Evolutionary conservation across 2,329 filamentous ascomycete genomes (phyloP), one percentile per base, ranked within the genome.

Genomic region (Colletotrichum sp.): DNA sequence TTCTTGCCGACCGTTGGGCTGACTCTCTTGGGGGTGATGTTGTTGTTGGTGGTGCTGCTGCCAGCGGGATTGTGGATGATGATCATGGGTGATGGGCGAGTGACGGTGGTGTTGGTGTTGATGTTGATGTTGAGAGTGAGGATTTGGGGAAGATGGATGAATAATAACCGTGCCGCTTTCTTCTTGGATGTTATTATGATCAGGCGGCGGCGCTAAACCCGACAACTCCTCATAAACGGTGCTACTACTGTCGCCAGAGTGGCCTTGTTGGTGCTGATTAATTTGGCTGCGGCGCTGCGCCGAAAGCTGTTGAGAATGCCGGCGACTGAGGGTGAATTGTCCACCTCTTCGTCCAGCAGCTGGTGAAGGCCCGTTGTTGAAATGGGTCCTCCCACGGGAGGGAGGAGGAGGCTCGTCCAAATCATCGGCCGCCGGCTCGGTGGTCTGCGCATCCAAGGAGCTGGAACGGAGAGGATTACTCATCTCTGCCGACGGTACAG

Each of bases 381-480:
- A 15, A 32, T 52, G 48, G 34, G 32, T 75, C 69, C 39, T 68
- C 69, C 32, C 61, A 12, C 64, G 39, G 16, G 65, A 24, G 10
- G 18, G 60, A 26, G 15, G 18, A 48, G 63, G 69, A 48, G 70
- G 64, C 26, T 75, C 64, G 43, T 74, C 59, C 21, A 73, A 7
- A 28, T 69, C 70, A 28, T 68, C 59, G 43, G 57, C 70, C 57
- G 57, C 28, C 39, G 63, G 36, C 55, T 75, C 73, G 55, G 70
- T 21, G 43, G 43, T 26, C 32, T 60, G 73, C 36, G 69, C 48
- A 43, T 73, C 69, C 69, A 73, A 28, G n/a, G 55, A 34, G 55
- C 63, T 72, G 70, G 69, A n/a, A 73, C 57, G 73, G 63, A 30
- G 15, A 60, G 43, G 74, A 75, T 75, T 75, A 75, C 74, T 75